A percentile compares a stretch with the other conserved stretches of the same genome.
Conservation (phyloP, 495 filamentous ascomycete species). For the Hypoxylon perforatum region DNA sequence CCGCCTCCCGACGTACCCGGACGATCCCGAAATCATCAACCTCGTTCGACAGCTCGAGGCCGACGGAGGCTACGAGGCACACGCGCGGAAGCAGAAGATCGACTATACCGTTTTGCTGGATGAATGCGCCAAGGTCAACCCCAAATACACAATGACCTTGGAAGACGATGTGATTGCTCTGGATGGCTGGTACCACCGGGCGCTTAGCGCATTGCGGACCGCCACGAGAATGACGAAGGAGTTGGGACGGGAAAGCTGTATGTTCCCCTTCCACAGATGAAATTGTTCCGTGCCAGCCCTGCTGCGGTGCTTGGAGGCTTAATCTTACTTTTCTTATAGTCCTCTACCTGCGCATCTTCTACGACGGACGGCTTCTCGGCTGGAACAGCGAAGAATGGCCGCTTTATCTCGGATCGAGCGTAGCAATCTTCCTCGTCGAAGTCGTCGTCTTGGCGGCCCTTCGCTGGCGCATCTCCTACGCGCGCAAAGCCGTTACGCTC, state of each 20-base stretch:
- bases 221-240: conserved; percentile 44
- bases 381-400: conserved; percentile 67
- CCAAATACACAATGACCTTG: conserved; percentile 62
- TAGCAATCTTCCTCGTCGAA: conserved; percentile 36
- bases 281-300: neutral
- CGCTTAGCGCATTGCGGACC: conserved; percentile 51
- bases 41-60: conserved; percentile 45
- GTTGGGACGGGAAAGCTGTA: conserved; percentile 46
- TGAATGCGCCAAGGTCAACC: conserved; percentile 56
- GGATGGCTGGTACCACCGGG: conserved; percentile 62
- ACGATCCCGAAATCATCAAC: conserved; percentile 25
- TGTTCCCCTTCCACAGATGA: neutral
- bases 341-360: conserved; percentile 67
- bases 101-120: conserved; percentile 63
- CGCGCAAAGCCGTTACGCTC: conserved; percentile 18
- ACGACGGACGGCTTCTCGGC: conserved; percentile 64
- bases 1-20: conserved; percentile 55
- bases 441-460: conserved; percentile 11
- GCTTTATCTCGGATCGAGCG: conserved; percentile 51
- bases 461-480: conserved; percentile 12
- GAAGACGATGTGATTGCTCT: conserved; percentile 67
- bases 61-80: conserved; percentile 36
- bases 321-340: conserved; percentile 24
- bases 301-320: neutral
- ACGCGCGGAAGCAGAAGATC: conserved; percentile 56